Evolutionary conservation across 2,329 filamentous ascomycete species (phyloP), one percentile per base, ranked within the genome.

Genomic region (Exophiala sp.): DNA sequence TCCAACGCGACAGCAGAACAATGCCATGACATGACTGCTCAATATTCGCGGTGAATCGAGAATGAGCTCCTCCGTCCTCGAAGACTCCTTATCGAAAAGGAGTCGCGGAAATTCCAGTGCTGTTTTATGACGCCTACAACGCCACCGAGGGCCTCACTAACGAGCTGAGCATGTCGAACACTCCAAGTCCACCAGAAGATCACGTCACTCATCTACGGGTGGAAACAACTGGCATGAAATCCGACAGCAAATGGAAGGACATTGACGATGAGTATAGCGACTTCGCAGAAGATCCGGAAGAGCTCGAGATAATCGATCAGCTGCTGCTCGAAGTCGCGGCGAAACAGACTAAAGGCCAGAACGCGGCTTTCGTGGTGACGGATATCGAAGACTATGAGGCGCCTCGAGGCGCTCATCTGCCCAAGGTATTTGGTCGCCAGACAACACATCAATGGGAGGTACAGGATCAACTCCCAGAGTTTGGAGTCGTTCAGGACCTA

Each of bases 251-350:
- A 13, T 16, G 30, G 43, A 34, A 39, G 8, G 32, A 56, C 13
- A 38, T 53, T 48, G 57, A 43, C 40, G 81, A 77, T 64, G 79
- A 83, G 57, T 84, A 83, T 73, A 81, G 79, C 53, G 81, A 85
- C 53, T 74, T 83, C 57, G 74, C 77, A 6, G 65, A 72, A 2
- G 76, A 79, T 56, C 49, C 47, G 23, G 59, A 61, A 41, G 78
- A 82, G 66, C 74, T 79, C 55, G 71, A 72, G 40, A 66, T 77
- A 27, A 60, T 82, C 47, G 70, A 72, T 59, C 67, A 72, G 32
- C 63, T 83, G 23, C 66, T 82, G 44, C 68, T 70, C 42, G 66
- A 73, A 58, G 66, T 72, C 46, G 66, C 66, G 35, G 57, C 66
- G 19, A 65, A 68, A 38, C 32, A 37, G 21, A 42, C 32, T 57